Evolutionary conservation across 495 filamentous ascomycete species (phyloP), one percentile per base, ranked within the genome.

Genomic region (Cetradonia linearis): DNA sequence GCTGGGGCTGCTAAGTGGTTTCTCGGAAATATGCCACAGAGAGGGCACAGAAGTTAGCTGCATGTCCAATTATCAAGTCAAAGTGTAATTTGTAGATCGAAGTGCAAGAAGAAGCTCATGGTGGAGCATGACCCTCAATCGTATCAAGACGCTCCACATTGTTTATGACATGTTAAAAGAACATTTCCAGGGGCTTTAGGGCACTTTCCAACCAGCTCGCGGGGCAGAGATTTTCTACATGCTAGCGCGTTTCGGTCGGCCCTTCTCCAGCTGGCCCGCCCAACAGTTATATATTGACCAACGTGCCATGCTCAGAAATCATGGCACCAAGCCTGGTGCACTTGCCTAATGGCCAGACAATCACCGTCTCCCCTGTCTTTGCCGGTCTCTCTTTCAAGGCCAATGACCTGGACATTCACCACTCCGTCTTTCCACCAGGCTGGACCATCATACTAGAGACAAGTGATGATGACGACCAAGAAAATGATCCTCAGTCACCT

Each of bases 391-490:
- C 82, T 66, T 96, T 96, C 83, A 92, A 90, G 68, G 80, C 83
- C 34, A 85, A 89, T 70, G 86, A 91, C 48, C 75, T 86, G 50
- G 86, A 77, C 62, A 69, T 76, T 10, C 81, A 86, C 66, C 80
- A 84, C 62, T 80, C 80, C 23, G 76, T 83, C 28, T 91, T 95
- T 63, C 88, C 89, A 3, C 81, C 86, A 2, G 91, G 91, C 38
- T 96, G 91, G 91, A 93, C 86, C 2, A 83, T 95, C 58, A 83
- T 91, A 23, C 74, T 96, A 58, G 80, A 90, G 61, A 86, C 84
- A 34, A 83, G 86, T 62, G 83, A 87, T 56, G 70, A 73, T n/a
- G 67, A 68, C 4, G 73, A 72, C 11, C 61, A 68, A 56, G 64
- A 68, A 18, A 57, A 37, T 1, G 66, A 67, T 23, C 62, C 61